Evolutionary conservation across 768 basidiomycete species (phyloP).

Genomic region (Phylloporus sp.): DNA sequence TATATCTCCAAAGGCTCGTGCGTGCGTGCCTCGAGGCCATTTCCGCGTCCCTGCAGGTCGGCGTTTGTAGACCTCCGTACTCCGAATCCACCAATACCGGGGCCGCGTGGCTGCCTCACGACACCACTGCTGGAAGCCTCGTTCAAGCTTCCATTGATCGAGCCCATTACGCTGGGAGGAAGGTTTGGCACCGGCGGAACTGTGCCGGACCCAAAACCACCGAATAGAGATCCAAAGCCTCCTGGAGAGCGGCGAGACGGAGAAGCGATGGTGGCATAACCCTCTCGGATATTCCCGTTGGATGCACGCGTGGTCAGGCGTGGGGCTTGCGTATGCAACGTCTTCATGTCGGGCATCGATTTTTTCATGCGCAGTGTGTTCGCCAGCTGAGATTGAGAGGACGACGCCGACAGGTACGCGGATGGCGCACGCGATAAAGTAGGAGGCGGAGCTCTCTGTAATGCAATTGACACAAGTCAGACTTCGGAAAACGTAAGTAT

Average conservation of each 20-base stretch:
- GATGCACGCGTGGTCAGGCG: slow-evolving; percentile 76
- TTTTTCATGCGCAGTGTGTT: slow-evolving; percentile 83
- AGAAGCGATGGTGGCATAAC: slow-evolving; percentile 83
- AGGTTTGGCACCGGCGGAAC: slow-evolving; percentile 79
- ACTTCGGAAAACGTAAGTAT: slow-evolving; percentile 12
- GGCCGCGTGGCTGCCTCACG: slow-evolving; percentile 81
- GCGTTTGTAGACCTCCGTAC: slow-evolving; percentile 41
- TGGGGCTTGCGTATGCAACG: slow-evolving; percentile 72
- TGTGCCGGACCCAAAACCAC: slow-evolving; percentile 31
- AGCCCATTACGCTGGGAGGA: slow-evolving; percentile 48
- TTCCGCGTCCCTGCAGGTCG: slow-evolving; percentile 48
- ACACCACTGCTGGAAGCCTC: slow-evolving; percentile 45
- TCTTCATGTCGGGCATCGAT: slow-evolving; percentile 98
- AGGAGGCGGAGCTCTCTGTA: slow-evolving; percentile 40
- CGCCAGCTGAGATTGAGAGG: slow-evolving; percentile 38
- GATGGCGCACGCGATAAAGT: slow-evolving; percentile 80
- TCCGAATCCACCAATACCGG: slow-evolving; percentile 71
- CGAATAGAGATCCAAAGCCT: slow-evolving; percentile 68
- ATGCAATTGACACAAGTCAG: slow-evolving; percentile 12
- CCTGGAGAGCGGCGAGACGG: slow-evolving; percentile 73
- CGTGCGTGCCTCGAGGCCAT: slow-evolving; percentile 74
- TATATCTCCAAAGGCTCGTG: slow-evolving; percentile 86
- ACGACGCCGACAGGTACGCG: slow-evolving; percentile 62
- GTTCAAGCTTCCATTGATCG: slow-evolving; percentile 40
- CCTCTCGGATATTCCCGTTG: slow-evolving; percentile 83